Conservation (phyloP, 2,329 filamentous ascomycete genomes). For the Dothistroma pini region DNA sequence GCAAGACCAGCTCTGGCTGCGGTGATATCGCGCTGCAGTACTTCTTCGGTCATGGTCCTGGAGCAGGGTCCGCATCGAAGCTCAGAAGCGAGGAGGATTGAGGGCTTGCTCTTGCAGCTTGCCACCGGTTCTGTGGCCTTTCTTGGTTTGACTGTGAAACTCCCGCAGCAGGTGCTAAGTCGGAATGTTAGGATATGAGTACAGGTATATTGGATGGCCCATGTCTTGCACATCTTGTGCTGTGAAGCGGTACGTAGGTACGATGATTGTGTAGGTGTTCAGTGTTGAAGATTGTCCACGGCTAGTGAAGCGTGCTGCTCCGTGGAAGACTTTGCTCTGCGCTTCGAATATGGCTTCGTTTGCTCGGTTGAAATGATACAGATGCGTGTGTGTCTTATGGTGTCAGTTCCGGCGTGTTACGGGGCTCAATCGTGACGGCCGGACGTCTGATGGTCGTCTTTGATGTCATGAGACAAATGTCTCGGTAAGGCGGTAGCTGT, state of each 20-base stretch:
- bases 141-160: conserved; percentile 22
- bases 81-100: conserved; percentile 15
- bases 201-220: conserved; percentile 34
- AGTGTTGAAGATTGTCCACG: neutral
- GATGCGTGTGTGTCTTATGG: neutral
- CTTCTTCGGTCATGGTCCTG: neutral
- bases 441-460: neutral
- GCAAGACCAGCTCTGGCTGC: neutral
- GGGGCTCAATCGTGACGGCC: conserved; percentile 14
- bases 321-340: neutral
- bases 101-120: conserved; percentile 1
- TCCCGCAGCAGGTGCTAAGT: conserved; percentile 36
- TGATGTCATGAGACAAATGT: conserved; percentile 11
- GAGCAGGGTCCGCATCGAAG: conserved; percentile 23
- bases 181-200: conserved; percentile 30
- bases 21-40: neutral
- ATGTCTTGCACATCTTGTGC: conserved; percentile 39
- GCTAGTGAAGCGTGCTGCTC: neutral
- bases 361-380: neutral
- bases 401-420: conserved; percentile 3
- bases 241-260: neutral
- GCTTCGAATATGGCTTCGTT: neutral
- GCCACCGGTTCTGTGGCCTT: neutral
- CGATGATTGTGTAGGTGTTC: neutral
- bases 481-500: neutral